These are phyloP conservation scores for Fusarium citri DNA, from an alignment of 2,329 filamentous ascomycete species.

Conservation along the genomic window DNA sequence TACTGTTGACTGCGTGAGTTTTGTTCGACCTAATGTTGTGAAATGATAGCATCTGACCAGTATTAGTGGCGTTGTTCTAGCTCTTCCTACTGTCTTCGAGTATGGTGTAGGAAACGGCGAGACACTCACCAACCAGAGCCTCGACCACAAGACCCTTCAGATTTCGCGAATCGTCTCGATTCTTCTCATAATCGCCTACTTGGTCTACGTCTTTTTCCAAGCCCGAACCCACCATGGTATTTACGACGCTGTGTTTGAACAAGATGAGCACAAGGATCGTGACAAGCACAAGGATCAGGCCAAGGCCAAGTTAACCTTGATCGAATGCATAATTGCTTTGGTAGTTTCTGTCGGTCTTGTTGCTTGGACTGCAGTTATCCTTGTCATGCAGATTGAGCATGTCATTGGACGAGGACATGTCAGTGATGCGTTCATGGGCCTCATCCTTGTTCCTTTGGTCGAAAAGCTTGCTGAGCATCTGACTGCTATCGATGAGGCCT, in stretches of 20 bases:
- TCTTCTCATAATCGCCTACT: constrained; percentile 76
- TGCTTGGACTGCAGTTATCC: constrained; percentile 76
- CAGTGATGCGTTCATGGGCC: constrained; percentile 68
- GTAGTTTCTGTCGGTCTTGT: constrained; percentile 74
- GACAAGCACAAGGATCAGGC: constrained; percentile 70
- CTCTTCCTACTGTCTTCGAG: constrained; percentile 67
- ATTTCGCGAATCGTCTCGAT: constrained; percentile 79
- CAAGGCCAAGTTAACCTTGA: constrained; percentile 78
- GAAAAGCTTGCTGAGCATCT: constrained; percentile 90
- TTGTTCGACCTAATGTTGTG: background rate
- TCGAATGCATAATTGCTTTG: constrained; percentile 76
- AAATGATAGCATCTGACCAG: constrained; percentile 46
- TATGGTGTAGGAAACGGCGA: constrained; percentile 53
- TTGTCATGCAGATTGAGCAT: constrained; percentile 77
- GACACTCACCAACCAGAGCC: constrained; percentile 48
- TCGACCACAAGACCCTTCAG: constrained; percentile 66
- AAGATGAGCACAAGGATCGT: constrained; percentile 74
- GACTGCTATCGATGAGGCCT: constrained; percentile 86
- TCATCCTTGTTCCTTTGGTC: constrained; percentile 84
- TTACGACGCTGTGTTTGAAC: constrained; percentile 78
- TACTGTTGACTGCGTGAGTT: constrained; percentile 81
- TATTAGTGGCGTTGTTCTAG: constrained; percentile 51
- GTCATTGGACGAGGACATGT: constrained; percentile 61
- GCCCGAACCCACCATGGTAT: constrained; percentile 81
- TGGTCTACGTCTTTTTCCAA: constrained; percentile 77